Evolutionary conservation across 345 rosid genomes (phyloP).

Genomic region (Zanthoxylum bungeanum): DNA sequence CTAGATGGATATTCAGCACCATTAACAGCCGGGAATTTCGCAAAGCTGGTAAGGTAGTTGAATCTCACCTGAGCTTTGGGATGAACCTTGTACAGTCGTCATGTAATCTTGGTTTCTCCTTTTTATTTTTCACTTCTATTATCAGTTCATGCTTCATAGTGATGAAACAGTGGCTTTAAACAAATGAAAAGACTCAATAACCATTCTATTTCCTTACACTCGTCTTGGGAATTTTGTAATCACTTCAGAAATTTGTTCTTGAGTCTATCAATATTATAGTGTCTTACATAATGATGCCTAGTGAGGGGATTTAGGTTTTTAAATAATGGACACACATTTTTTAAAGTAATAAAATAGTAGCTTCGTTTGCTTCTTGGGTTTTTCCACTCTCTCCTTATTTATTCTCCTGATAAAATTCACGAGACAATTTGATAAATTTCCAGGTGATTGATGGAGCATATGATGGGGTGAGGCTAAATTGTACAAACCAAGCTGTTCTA

Average conservation of each 20-base stretch:
- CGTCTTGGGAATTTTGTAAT: not conserved
- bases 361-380: not conserved
- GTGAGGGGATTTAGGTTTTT: not conserved
- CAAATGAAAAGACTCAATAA: not conserved
- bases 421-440: not conserved
- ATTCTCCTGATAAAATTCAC: not conserved
- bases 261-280: not conserved
- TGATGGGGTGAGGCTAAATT: slow-evolving; percentile 59
- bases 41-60: slow-evolving; percentile 95
- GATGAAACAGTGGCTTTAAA: not conserved
- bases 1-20: slow-evolving; percentile 94
- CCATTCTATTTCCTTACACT: not conserved
- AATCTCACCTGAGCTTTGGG: slow-evolving; percentile 27
- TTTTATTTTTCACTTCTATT: not conserved
- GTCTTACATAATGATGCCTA: not conserved
- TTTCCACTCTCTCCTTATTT: not conserved
- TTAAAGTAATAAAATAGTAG: not conserved
- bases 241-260: not conserved
- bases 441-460: slow-evolving; percentile 82
- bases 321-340: not conserved
- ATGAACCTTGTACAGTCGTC: not conserved
- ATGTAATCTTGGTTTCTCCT: not conserved
- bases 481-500: slow-evolving; percentile 70
- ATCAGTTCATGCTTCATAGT: not conserved
- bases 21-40: slow-evolving; percentile 79